phyloP scores from a whole-genome alignment of 768 basidiomycete species.

The Butyriboletus loyo region DNA sequence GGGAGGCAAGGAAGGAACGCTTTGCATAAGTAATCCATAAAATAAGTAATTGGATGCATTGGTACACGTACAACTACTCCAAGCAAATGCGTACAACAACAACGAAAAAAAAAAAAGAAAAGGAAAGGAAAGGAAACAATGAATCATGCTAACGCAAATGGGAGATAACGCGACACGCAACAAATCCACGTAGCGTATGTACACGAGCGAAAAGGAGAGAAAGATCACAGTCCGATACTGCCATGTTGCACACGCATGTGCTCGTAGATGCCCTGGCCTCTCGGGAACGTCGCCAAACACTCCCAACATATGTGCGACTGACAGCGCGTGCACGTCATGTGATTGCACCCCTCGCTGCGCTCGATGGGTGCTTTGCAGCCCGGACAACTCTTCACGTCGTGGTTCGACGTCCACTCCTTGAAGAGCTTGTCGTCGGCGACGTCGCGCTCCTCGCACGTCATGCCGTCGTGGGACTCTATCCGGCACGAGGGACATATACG shows the following conservation, averaged over 20 bases:
- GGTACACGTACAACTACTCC: background rate
- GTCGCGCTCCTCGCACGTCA: slow-evolving; percentile 60
- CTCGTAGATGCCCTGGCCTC: slow-evolving; percentile 68
- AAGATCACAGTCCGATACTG: slow-evolving; percentile 45
- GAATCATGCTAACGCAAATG: background rate
- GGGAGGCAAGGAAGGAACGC: background rate
- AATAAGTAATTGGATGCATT: slow-evolving; percentile 12
- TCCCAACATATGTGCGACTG: slow-evolving; percentile 81
- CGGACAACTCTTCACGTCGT: slow-evolving; percentile 75
- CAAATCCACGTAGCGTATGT: too few relatives aligned
- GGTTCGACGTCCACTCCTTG: slow-evolving; percentile 56
- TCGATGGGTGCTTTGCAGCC: slow-evolving; percentile 70
- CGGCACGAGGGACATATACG: slow-evolving; percentile 68
- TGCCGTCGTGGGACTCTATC: slow-evolving; percentile 59
- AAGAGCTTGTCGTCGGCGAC: slow-evolving; percentile 53
- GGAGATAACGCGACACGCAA: too few relatives aligned
- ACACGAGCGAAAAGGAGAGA: too few relatives aligned
- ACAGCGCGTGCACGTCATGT: slow-evolving; percentile 75
- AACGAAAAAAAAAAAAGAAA: background rate
- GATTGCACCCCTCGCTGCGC: slow-evolving; percentile 74
- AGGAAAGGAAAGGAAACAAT: background rate
- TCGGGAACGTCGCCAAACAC: slow-evolving; percentile 67
- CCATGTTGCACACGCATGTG: slow-evolving; percentile 75
- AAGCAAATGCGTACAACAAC: slow-evolving; percentile 16
- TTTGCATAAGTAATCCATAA: slow-evolving; percentile 23